A percentile compares a stretch with the other conserved stretches of the same genome.
Evolutionary conservation across 768 basidiomycete genomes (phyloP).

Genomic region (Sporobolomyces pararoseus): DNA sequence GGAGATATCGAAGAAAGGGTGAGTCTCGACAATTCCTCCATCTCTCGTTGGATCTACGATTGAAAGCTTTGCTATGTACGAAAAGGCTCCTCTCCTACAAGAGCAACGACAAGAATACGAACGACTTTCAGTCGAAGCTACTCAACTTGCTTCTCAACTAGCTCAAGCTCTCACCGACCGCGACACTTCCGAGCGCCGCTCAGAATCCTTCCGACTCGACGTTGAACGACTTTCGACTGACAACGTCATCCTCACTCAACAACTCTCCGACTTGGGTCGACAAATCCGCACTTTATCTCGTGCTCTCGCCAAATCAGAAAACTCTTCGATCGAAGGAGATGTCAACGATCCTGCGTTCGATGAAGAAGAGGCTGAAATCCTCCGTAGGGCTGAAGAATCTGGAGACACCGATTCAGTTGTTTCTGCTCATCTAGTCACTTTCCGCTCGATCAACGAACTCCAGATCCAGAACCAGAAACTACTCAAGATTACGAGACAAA

Average conservation of each 20-base stretch:
- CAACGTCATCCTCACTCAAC: conserved; percentile 63
- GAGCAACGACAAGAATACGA: conserved; percentile 88
- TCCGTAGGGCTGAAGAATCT: conserved; percentile 46
- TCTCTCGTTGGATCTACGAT: too few species aligned
- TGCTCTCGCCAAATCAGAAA: conserved; percentile 73
- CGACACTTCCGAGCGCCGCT: conserved; percentile 59
- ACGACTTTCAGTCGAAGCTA: conserved; percentile 71
- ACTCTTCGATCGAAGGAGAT: conserved; percentile 65
- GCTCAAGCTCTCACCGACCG: conserved; percentile 70
- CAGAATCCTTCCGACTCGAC: conserved; percentile 54
- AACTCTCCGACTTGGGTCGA: conserved; percentile 73
- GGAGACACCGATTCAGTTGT: conserved; percentile 64
- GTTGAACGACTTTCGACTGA: conserved; percentile 57
- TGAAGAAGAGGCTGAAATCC: conserved; percentile 63
- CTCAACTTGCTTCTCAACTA: conserved; percentile 75
- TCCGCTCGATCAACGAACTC: conserved; percentile 70
- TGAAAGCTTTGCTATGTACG: too few species aligned
- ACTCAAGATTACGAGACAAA: conserved; percentile 72
- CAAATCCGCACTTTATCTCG: conserved; percentile 77
- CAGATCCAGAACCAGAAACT: conserved; percentile 89
- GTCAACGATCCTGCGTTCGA: conserved; percentile 44
- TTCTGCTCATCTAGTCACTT: conserved; percentile 80
- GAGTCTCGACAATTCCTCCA: conserved; percentile 45
- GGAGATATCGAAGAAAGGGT: conserved; percentile 89
- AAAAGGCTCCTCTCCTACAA: conserved; percentile 86